Evolutionary conservation across 176 grass and related monocot genomes (phyloP).

Genomic region (Cenchrus purpureus): DNA sequence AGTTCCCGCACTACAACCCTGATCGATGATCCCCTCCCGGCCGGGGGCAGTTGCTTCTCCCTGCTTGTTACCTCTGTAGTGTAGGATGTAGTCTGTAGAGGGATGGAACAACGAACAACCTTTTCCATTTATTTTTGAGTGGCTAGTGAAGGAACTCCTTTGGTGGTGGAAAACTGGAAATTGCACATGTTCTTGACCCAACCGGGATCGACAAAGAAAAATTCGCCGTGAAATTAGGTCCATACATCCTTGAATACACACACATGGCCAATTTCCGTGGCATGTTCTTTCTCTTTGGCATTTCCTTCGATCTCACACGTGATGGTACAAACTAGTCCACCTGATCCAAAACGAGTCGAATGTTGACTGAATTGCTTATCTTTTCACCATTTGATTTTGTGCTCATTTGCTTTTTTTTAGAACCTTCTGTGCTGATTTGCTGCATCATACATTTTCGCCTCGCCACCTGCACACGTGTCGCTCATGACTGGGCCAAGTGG

Average conservation of each 20-base stretch:
- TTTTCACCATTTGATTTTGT: not conserved
- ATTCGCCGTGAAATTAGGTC: not conserved
- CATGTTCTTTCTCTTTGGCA: not conserved
- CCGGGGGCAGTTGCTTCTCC: not conserved
- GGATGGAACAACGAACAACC: not conserved
- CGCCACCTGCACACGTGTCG: conserved; percentile 21
- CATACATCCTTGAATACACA: not conserved
- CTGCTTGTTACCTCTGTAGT: too few species aligned
- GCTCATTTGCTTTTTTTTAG: not conserved
- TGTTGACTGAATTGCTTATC: not conserved
- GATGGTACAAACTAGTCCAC: not conserved
- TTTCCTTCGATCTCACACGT: not conserved
- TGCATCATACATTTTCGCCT: not conserved
- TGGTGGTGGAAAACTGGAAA: not conserved
- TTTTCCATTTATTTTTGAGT: not conserved
- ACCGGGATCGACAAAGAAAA: not conserved
- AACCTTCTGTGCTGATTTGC: not conserved
- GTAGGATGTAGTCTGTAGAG: not conserved
- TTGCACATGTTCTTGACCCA: not conserved
- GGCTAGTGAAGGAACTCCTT: not conserved
- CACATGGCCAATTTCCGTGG: not conserved
- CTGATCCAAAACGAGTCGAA: conserved; percentile 1
- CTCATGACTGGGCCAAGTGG: not conserved
- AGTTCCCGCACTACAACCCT: conserved; percentile 41
- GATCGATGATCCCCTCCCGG: not conserved